These are phyloP conservation scores for Nannochloropsis gaditana DNA, from an alignment of 108 stramenopile genomes.

Conservation along the genomic window DNA sequence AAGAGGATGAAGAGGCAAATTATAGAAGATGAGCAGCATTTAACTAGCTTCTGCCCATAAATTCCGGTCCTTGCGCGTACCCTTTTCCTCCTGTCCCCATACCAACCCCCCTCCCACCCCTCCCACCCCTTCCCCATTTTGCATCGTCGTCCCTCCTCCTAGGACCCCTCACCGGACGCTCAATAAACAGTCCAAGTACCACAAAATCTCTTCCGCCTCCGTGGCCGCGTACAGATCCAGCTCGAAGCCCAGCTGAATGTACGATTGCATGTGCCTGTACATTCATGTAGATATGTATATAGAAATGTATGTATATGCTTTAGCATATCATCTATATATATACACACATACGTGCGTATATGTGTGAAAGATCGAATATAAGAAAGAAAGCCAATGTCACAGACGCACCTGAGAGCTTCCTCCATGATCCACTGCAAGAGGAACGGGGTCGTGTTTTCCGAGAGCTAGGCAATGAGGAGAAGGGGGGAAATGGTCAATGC, in stretches of 20 bases:
- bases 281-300: no score
- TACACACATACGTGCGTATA: no score
- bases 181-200: conserved; percentile 23
- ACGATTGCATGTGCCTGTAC: neutral
- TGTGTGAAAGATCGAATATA: no score
- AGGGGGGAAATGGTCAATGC: neutral
- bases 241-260: neutral
- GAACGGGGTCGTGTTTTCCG: neutral
- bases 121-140: neutral
- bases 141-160: neutral
- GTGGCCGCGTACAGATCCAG: neutral
- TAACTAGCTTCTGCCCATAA: no score
- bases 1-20: neutral
- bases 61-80: neutral
- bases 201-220: neutral
- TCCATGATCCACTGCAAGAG: neutral
- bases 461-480: neutral
- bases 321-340: no score
- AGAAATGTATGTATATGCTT: no score
- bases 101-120: neutral
- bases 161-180: neutral
- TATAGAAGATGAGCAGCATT: neutral
- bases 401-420: neutral
- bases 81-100: neutral
- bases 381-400: neutral